Evolutionary conservation across 2,329 filamentous ascomycete genomes (phyloP).

Genomic region (Blastomyces parvus): DNA sequence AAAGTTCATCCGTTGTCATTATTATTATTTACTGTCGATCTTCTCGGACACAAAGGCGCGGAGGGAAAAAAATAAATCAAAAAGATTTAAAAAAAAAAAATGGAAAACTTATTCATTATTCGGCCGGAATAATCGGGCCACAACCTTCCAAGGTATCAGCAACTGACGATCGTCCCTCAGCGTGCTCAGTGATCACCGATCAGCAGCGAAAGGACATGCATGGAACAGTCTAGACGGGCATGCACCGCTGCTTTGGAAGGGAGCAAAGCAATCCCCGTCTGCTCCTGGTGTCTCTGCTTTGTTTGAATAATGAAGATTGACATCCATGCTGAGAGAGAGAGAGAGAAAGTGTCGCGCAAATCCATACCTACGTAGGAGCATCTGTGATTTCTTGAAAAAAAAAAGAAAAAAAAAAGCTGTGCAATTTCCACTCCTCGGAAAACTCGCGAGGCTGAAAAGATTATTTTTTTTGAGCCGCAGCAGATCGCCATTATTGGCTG

Average conservation of each 20-base stretch:
- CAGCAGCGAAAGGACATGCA: background rate
- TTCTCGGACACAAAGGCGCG: background rate
- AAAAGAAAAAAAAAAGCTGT: too few relatives aligned
- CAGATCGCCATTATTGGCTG: background rate
- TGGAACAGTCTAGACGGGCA: background rate
- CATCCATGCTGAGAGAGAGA: background rate
- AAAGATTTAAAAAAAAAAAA: background rate
- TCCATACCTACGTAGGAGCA: too few relatives aligned
- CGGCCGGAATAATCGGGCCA: too few relatives aligned
- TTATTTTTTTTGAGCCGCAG: conserved; percentile 2
- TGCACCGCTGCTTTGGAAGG: background rate
- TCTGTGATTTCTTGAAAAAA: too few relatives aligned
- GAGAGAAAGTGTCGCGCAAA: too few relatives aligned
- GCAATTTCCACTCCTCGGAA: conserved; percentile 3
- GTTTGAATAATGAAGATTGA: background rate
- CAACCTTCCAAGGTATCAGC: too few relatives aligned
- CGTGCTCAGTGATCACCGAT: background rate
- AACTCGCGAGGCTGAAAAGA: background rate
- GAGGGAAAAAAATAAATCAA: background rate
- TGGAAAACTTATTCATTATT: background rate
- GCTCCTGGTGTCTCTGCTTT: background rate
- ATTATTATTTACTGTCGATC: too few relatives aligned
- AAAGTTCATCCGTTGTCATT: background rate
- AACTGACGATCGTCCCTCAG: background rate
- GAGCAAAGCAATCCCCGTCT: background rate